phyloP scores from a whole-genome alignment of 139 green algal genomes.

The Chlamydomonas asymmetrica region DNA sequence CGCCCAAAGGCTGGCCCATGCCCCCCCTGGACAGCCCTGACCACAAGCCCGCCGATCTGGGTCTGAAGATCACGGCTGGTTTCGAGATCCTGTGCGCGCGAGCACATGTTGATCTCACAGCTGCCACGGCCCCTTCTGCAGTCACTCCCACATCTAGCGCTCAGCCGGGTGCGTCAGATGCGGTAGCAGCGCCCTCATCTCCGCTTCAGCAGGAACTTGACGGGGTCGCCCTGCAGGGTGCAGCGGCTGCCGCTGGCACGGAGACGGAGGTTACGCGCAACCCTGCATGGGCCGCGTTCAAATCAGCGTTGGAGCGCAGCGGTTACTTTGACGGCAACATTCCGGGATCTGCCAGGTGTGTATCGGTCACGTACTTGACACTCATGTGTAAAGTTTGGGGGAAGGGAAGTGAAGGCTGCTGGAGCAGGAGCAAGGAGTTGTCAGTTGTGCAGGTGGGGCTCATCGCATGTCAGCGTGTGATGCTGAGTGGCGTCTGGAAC shows the following conservation, averaged over 20 bases:
- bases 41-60: conserved; percentile 48
- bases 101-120: too few relatives aligned
- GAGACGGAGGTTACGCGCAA: conserved; percentile 19
- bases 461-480: too few relatives aligned
- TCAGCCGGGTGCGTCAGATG: not conserved
- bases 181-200: not conserved
- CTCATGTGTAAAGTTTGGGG: too few relatives aligned
- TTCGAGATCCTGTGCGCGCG: conserved; percentile 68
- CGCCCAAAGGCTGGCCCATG: conserved; percentile 45
- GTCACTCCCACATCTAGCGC: too few relatives aligned
- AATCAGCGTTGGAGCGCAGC: conserved; percentile 27
- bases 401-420: too few relatives aligned
- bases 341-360: conserved; percentile 32
- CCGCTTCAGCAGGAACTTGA: not conserved
- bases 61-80: conserved; percentile 71
- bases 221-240: not conserved
- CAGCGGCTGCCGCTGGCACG: not conserved
- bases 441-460: too few relatives aligned
- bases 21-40: conserved; percentile 31
- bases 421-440: not conserved
- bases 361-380: not conserved
- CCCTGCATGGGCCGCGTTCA: conserved; percentile 48
- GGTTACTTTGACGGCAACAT: conserved; percentile 52
- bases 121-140: too few relatives aligned
- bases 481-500: too few relatives aligned